These are phyloP conservation scores for Sporothrix pallida DNA, from an alignment of 2,329 filamentous ascomycete genomes.

Conservation along the genomic window DNA sequence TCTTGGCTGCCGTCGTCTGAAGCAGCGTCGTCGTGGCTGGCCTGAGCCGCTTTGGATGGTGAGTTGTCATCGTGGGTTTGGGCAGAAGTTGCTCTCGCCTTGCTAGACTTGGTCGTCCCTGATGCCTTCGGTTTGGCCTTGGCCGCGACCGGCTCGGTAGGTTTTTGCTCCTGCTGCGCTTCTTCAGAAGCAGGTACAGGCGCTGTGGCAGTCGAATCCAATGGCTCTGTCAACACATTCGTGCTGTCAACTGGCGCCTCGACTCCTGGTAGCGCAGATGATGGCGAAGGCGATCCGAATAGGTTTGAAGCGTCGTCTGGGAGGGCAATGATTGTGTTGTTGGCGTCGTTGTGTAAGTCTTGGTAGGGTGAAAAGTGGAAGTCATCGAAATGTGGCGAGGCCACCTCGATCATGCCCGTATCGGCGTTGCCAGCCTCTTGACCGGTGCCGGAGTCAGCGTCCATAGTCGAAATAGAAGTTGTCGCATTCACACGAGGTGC, in stretches of 20 bases:
- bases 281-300: conserved; percentile 42
- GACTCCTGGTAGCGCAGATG: neutral
- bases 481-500: neutral
- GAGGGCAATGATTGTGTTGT: conserved; percentile 50
- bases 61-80: conserved; percentile 10
- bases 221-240: neutral
- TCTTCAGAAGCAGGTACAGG: conserved; percentile 37
- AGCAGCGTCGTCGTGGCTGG: conserved; percentile 45
- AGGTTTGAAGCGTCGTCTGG: conserved; percentile 45
- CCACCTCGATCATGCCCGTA: conserved; percentile 49
- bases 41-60: conserved; percentile 33
- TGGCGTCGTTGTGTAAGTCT: conserved; percentile 49
- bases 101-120: neutral
- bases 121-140: conserved; percentile 4
- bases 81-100: neutral
- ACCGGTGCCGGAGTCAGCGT: neutral
- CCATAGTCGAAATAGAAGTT: neutral
- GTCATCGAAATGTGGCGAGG: conserved; percentile 56
- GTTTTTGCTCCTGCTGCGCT: conserved; percentile 40
- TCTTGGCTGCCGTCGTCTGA: conserved; percentile 56
- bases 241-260: neutral
- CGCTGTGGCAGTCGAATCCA: conserved; percentile 35
- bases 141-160: neutral
- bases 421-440: conserved; percentile 38
- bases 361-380: conserved; percentile 58